Evolutionary conservation across 805 yeast genomes (phyloP), one percentile per base, ranked within the genome.

Genomic region (Cyberlindnera galapagoensis): DNA sequence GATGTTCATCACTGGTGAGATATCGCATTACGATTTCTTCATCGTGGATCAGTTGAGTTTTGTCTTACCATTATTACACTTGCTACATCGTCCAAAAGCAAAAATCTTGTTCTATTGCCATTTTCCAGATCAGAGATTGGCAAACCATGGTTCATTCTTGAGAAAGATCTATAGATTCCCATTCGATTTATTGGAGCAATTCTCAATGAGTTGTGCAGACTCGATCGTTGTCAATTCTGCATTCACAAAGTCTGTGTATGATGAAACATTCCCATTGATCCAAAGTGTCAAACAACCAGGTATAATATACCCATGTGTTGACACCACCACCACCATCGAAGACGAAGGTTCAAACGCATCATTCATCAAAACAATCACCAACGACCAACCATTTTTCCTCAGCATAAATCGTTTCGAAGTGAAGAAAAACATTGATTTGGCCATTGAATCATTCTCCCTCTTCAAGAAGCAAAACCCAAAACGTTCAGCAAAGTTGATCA

Each of bases 361-460:
- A 5, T 47, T 46, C 17, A 20, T 38, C 6, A 35, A 36, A 6
- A 28, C 60, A 7, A 26, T 54, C 1, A 21, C 13, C 10, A 39
- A 39, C 3, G 38, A 43, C 6, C 39, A 49, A 24, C 46, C 41
- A 11, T 74, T 61, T 40, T 71, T 85, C 44, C 56, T 92, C 21
- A 83, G 95, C 18, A 70, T 92, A 30, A 92, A 92, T 56, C 69
- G 99, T 42, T 92, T 82, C 52, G 98, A 92, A 58, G 65, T 80
- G 34, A 84, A 85, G 51, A 92, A 92, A 53, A 79, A 84, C 49
- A 69, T 92, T 9, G 79, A 69, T 11, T 63, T 92, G 42, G 97
- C 97, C 0, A 61, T 92, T 14, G 60, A 69, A 26, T 62, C 95
- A 0, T 90, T 69, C 54, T 70, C 78, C 3, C 39, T 61, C 25